Base-by-base conservation (phyloP, 2,329 filamentous ascomycete genomes). In the Westerdykella ornata region DNA sequence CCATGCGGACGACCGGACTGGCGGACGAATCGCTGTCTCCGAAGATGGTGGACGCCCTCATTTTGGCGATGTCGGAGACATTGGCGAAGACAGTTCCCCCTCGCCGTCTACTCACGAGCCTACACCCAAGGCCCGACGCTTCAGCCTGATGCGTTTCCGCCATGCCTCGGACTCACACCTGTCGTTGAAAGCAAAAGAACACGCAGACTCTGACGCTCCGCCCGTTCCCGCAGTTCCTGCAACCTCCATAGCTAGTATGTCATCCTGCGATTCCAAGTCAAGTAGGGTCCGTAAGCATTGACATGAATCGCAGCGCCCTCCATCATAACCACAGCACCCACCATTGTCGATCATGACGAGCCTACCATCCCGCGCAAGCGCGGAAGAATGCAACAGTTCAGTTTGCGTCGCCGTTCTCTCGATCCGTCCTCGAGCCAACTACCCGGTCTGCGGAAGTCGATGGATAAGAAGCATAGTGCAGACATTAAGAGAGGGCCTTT, bases 151-250 rank as follows among this genome's bases (percentile, higher is more conserved):
- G 68, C 82, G 84, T 59, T 88, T 92, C 64, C 85, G 88, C 57
- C 89, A 95, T 76, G 89, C 88, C 47, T 96, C 89, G 7, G 90
- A 97, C 68, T 85, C 88, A 38, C 88, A 96, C 65, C 70, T 97
- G 46, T 88, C 87, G 9, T 72, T 81, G 20, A 78, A 80, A 62
- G 83, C 84, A 39, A 88, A 83, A 62, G 78, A 84, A 55, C 82
- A 88, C 42, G 71, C 72, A 72, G 60, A 76, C 69, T 68, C 76
- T 49, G 81, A 78, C 51, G 47, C 59, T 28, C 70, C 70, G 46
- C 68, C 70, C 7, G 58, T 73, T 38, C 69, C 70, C 26, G 44
- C 59, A 6, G 51, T 71, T 44, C 64, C 63, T 17, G 64, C 68
- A 16, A 40, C 43, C 12, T 40, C 48, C 34, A 38, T 41, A n/a